Base-by-base conservation (phyloP, 202 grass and related monocot genomes). In the Elaeis oleifera region DNA sequence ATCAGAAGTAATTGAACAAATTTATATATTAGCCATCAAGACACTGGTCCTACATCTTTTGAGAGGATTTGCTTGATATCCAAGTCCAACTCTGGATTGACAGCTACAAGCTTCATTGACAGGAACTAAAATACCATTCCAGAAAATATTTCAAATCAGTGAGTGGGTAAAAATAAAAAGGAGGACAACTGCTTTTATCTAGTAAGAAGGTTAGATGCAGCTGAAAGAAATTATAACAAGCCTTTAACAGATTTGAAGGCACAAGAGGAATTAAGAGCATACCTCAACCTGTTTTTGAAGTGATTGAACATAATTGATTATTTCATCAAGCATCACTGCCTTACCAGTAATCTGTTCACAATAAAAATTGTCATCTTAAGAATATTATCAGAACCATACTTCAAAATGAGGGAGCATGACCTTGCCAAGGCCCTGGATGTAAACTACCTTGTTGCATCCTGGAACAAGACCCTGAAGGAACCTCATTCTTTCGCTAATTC, bases 261-360 rank as follows among this genome's bases (percentile, higher is more conserved):
- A 18, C 0, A 56, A 9, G 22, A 59, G 2, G 25, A 59, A 60
- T 19, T 4, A 59, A 22, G 36, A 39, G 59, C 58, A 60, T 69
- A 92, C 92, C 92, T 92, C 88, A 27, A 97, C 79, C 68, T 97
- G 92, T 59, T 71, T 76, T 59, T 97, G 92, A 54, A 97, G 73
- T 17, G 92, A 97, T 61, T 97, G 92, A 63, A 97, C 92, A 49
- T 97, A 97, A 65, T 97, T 97, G 79, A 97, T 97, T 50, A 97
- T 97, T 68, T 97, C 92, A 85, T 97, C 92, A 67, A 97, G 92
- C 84, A 97, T 97, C 88, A 89, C 86, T 23, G 92, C 92, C 72
- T 97, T 97, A 51, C 92, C 88, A 54, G 85, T 92, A 24, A 89
- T 92, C 92, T 97, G 56, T 56, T 44, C 11, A 72, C 28, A 73